These are phyloP conservation scores for Rhizophagus sp. DNA, from an alignment of 192 early-diverging fungal genomes.

Conservation along the genomic window DNA sequence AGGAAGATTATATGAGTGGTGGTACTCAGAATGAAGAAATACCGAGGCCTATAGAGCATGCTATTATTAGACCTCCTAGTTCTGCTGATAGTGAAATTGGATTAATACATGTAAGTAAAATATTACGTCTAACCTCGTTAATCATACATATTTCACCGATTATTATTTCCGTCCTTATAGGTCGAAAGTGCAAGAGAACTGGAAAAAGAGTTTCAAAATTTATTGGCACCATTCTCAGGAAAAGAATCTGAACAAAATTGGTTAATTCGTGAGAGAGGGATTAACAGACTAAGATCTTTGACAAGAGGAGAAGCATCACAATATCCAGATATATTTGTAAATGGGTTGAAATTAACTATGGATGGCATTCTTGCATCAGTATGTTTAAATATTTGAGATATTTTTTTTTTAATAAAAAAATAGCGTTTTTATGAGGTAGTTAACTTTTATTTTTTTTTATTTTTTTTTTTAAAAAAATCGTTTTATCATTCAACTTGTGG, in stretches of 20 bases:
- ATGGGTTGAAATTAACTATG: slow-evolving; percentile 9
- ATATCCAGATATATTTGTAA: slow-evolving; percentile 8
- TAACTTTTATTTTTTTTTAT: not conserved
- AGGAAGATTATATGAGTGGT: slow-evolving; percentile 22
- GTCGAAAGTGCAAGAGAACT: slow-evolving; percentile 25
- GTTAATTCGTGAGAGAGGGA: slow-evolving; percentile 2
- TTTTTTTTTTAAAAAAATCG: not conserved
- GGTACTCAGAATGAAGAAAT: slow-evolving; percentile 6
- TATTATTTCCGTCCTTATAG: not conserved
- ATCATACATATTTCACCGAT: not conserved
- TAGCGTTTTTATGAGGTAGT: not conserved
- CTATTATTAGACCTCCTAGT: slow-evolving; percentile 6
- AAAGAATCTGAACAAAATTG: slow-evolving; percentile 28
- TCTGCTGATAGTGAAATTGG: slow-evolving; percentile 19
- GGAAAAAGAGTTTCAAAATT: slow-evolving; percentile 25
- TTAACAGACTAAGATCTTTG: slow-evolving; percentile 9
- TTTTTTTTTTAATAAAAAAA: not conserved
- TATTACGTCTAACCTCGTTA: not conserved
- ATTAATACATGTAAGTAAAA: slow-evolving; percentile 13
- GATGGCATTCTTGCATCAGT: slow-evolving; percentile 21
- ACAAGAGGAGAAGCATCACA: slow-evolving; percentile 14
- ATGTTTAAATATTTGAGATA: not conserved
- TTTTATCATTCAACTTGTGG: not conserved
- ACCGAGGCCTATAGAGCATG: not conserved
- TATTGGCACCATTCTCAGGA: slow-evolving; percentile 8